Evolutionary conservation across 768 basidiomycete genomes (phyloP).

Genomic region (Phlegmacium glaucopus): DNA sequence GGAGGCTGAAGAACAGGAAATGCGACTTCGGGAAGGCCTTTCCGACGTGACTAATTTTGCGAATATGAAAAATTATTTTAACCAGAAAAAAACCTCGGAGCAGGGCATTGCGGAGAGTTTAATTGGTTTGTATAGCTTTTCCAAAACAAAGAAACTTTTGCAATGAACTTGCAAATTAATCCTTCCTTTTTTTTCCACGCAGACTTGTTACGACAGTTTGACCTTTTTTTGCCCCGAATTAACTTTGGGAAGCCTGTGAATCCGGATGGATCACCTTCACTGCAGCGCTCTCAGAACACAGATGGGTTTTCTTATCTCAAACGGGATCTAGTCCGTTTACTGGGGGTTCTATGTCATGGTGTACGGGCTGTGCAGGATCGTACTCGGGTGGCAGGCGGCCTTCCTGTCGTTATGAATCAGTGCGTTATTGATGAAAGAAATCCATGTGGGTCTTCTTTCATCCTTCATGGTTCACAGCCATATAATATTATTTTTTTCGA

Average conservation of each 20-base stretch:
- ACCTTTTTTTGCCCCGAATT: slow-evolving; percentile 81
- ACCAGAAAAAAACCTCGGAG: slow-evolving; percentile 37
- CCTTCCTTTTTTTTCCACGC: slow-evolving; percentile 5
- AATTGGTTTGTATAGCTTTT: slow-evolving; percentile 45
- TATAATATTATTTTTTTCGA: slow-evolving; percentile 8
- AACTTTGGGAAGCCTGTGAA: slow-evolving; percentile 68
- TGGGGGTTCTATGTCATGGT: slow-evolving; percentile 74
- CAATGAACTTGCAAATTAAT: slow-evolving; percentile 8
- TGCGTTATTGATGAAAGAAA: slow-evolving; percentile 90
- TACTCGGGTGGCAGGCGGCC: slow-evolving; percentile 65
- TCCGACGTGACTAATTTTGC: slow-evolving; percentile 16
- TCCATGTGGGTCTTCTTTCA: slow-evolving; percentile 63
- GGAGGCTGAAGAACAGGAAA: slow-evolving; percentile 39
- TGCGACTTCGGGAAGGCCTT: slow-evolving; percentile 13
- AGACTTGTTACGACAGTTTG: slow-evolving; percentile 76
- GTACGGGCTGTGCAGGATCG: slow-evolving; percentile 70
- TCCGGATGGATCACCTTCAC: slow-evolving; percentile 21
- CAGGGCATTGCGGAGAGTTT: slow-evolving; percentile 50
- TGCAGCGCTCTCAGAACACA: slow-evolving; percentile 32
- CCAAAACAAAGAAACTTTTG: slow-evolving; percentile 1
- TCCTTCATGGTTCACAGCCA: slow-evolving; percentile 8
- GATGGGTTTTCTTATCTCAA: slow-evolving; percentile 83
- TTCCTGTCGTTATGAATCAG: slow-evolving; percentile 81
- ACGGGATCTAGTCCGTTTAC: slow-evolving; percentile 82
- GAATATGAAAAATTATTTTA: slow-evolving; percentile 40